phyloP scores from a whole-genome alignment of 1,284 basidiomycete genomes.

The Ganoderma sp. region DNA sequence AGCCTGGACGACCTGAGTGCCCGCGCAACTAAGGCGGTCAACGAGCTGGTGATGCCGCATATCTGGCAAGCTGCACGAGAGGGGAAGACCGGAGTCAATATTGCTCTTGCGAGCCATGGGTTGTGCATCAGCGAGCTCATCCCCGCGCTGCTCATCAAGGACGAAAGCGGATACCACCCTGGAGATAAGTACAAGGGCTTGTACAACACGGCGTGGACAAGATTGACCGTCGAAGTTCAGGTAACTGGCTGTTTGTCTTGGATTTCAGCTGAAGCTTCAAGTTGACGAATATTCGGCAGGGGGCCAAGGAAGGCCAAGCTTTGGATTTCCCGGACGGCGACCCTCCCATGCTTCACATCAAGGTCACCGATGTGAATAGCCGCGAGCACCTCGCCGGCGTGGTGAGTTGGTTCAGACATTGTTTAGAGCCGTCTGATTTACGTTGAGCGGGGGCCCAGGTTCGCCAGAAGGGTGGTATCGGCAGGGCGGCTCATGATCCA shows the following conservation, averaged over 20 bases:
- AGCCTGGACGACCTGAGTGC: constrained; percentile 69
- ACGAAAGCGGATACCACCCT: constrained; percentile 42
- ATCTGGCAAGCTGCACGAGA: constrained; percentile 50
- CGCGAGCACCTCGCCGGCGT: constrained; percentile 61
- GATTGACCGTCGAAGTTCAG: constrained; percentile 55
- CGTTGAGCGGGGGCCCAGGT: constrained; percentile 48
- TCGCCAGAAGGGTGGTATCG: constrained; percentile 81
- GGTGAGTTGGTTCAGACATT: constrained; percentile 47
- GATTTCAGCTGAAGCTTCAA: not conserved
- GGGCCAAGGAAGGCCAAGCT: constrained; percentile 36
- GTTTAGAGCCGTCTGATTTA: not conserved
- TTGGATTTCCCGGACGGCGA: constrained; percentile 38
- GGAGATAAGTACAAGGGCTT: constrained; percentile 56
- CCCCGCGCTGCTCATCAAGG: constrained; percentile 52
- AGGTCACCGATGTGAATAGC: constrained; percentile 59
- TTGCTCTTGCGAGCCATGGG: constrained; percentile 84
- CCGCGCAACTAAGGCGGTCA: constrained; percentile 65
- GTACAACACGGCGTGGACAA: constrained; percentile 75
- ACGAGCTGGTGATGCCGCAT: constrained; percentile 66
- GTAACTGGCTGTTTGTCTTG: constrained; percentile 39
- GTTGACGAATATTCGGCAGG: constrained; percentile 35
- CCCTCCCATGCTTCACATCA: constrained; percentile 47
- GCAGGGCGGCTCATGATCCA: constrained; percentile 73
- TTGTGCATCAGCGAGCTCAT: constrained; percentile 75
- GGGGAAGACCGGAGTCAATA: constrained; percentile 51